Evolutionary conservation across 257 asterid species (phyloP), one percentile per base, ranked within the genome.

Genomic region (Primulina tabacum): DNA sequence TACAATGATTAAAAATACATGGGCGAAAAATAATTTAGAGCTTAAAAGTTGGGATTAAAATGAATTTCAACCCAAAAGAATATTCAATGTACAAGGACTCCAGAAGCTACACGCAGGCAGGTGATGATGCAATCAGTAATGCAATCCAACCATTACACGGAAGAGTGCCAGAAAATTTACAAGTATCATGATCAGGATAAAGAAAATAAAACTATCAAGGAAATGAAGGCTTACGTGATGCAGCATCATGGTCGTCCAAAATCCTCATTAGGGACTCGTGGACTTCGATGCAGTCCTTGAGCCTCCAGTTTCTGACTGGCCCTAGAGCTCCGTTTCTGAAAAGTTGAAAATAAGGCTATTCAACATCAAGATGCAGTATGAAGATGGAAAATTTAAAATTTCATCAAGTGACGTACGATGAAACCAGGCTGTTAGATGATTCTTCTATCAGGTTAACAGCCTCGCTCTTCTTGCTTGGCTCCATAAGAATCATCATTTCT

Each of bases 381-480:
- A 37, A 7, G 12, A 24, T 37, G 18, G 47, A 5, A 37, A 17
- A 47, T 6, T 50, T 33, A 73, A 21, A 43, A 18, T 47, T 8
- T 14, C 24, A 52, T 73, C 66, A 50, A 67, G 68, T 30, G 77
- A 70, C 83, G 74, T 93, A 93, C 99, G 52, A 60, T 70, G 95
- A 80, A 69, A 72, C 73, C 64, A 72, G 75, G 72, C 81, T 78
- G 61, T 79, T 79, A 37, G 83, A 68, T 57, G 95, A 86, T 66
- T 86, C 96, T 82, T 86, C 96, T 75, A 93, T 84, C 81, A 90
- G 85, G 65, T 81, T 85, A 65, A 84, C 64, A 67, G 96, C 95
- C 73, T 86, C 96, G 35, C 77, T 76, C 78, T 84, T 90, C 87
- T 82, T 90, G 80, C 77, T 88, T 69, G 99, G 91, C 72, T 90